These are phyloP conservation scores for Annulohypoxylon truncatum DNA, from an alignment of 2,329 filamentous ascomycete genomes.

Conservation along the genomic window DNA sequence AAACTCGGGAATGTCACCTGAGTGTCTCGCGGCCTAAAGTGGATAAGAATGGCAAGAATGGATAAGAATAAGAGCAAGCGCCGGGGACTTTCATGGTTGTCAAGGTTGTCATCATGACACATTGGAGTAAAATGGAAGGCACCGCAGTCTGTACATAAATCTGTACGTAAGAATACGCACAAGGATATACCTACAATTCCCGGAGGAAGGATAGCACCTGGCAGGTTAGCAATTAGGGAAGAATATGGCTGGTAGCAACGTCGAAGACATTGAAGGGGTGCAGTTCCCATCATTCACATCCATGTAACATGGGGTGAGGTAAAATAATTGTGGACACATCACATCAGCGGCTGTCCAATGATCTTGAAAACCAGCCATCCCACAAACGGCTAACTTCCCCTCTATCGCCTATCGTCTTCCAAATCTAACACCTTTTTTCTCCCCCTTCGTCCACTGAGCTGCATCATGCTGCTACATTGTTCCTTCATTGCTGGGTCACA, in stretches of 20 bases:
- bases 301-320: conserved; percentile 12
- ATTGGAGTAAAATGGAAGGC: conserved; percentile 12
- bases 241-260: conserved; percentile 1
- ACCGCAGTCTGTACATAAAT: background rate
- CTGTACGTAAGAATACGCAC: background rate
- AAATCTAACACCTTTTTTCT: conserved; percentile 26
- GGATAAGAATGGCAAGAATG: conserved; percentile 24
- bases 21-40: conserved; percentile 32
- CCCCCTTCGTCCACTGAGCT: conserved; percentile 33
- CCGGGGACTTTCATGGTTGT: background rate
- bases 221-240: background rate
- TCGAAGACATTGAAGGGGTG: background rate
- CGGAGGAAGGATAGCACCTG: conserved; percentile 1
- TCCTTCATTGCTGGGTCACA: conserved; percentile 33
- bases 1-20: conserved; percentile 30
- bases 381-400: conserved; percentile 37
- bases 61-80: background rate
- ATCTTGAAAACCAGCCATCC: conserved; percentile 45
- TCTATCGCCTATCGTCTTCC: conserved; percentile 34
- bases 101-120: conserved; percentile 27
- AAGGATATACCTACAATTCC: conserved; percentile 14
- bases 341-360: conserved; percentile 45
- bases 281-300: background rate
- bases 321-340: conserved; percentile 38
- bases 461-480: conserved; percentile 41